phyloP scores from a whole-genome alignment of 2,329 filamentous ascomycete genomes.

The Aureobasidium leucospermi region DNA sequence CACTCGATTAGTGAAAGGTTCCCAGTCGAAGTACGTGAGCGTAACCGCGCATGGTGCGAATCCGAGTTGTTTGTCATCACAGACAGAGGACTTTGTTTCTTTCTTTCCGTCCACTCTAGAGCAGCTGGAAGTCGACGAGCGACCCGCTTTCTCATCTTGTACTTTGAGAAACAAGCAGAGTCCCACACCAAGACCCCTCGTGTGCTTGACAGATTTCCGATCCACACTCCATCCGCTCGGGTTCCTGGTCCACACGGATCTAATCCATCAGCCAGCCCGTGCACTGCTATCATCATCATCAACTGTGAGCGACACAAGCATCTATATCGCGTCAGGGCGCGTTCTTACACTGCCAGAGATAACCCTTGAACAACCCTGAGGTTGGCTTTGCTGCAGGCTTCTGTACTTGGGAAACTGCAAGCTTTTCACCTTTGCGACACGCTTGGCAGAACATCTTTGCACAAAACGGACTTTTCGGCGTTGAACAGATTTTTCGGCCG shows the following conservation, averaged over 20 bases:
- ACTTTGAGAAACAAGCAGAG: neutral
- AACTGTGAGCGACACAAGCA: neutral
- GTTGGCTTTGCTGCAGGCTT: neutral
- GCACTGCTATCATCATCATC: slow-evolving; percentile 7
- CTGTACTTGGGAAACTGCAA: neutral
- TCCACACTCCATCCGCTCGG: slow-evolving; percentile 6
- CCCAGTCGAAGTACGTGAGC: neutral
- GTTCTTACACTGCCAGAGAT: slow-evolving; percentile 2
- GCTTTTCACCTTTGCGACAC: slow-evolving; percentile 2
- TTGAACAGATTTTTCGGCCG: slow-evolving; percentile 12
- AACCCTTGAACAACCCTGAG: neutral
- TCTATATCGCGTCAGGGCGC: slow-evolving; percentile 3
- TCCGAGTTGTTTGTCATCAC: slow-evolving; percentile 4
- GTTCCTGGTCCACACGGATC: slow-evolving; percentile 13
- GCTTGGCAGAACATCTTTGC: neutral
- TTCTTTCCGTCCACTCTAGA: neutral
- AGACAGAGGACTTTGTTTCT: neutral
- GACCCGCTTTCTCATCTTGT: slow-evolving; percentile 7
- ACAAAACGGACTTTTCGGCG: slow-evolving; percentile 11
- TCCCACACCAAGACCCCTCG: neutral
- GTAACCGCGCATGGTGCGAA: neutral
- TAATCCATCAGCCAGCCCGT: slow-evolving; percentile 11
- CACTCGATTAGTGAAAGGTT: slow-evolving; percentile 13
- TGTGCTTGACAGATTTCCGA: slow-evolving; percentile 11
- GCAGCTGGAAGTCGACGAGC: neutral